Percentiles rank a stretch among this genome's conserved stretches.
phyloP scores from a whole-genome alignment of 2,329 filamentous ascomycete genomes.

The Ophiostoma montium region DNA sequence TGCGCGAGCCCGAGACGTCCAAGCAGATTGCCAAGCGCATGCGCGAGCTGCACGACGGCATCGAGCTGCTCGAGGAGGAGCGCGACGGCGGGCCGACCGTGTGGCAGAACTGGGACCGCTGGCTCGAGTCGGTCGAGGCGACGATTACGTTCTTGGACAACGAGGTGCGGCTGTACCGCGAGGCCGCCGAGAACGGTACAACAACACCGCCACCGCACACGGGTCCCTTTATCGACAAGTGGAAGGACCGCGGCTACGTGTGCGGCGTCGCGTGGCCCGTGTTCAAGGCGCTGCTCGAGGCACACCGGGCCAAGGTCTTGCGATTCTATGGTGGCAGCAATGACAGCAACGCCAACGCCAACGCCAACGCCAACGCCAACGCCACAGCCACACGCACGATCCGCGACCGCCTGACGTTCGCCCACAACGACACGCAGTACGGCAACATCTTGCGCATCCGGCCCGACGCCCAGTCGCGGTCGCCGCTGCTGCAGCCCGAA shows the following conservation, averaged over 20 bases:
- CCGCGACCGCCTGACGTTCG: slow-evolving; percentile 70
- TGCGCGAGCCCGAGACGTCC: slow-evolving; percentile 71
- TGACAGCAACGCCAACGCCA: no score
- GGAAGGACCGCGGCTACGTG: slow-evolving; percentile 60
- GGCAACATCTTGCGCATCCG: slow-evolving; percentile 78
- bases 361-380: no score
- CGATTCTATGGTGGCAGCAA: slow-evolving; percentile 45
- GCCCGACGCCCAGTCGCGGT: slow-evolving; percentile 65
- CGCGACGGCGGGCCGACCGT: slow-evolving; percentile 65
- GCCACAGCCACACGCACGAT: slow-evolving; percentile 36
- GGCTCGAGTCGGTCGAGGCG: slow-evolving; percentile 54
- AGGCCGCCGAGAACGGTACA: background rate
- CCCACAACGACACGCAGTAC: slow-evolving; percentile 98
- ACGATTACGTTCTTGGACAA: slow-evolving; percentile 42
- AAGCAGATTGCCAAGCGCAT: slow-evolving; percentile 94
- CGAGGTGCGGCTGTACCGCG: slow-evolving; percentile 34
- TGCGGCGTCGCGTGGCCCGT: slow-evolving; percentile 72
- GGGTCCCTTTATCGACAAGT: slow-evolving; percentile 26
- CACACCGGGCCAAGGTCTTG: slow-evolving; percentile 63
- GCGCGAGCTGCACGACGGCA: slow-evolving; percentile 86
- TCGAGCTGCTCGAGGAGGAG: slow-evolving; percentile 72
- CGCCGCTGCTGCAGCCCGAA: slow-evolving; percentile 71
- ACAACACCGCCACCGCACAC: background rate
- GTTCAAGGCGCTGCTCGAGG: slow-evolving; percentile 62
- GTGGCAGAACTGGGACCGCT: slow-evolving; percentile 90